A percentile compares a stretch with the other conserved stretches of the same genome.
Evolutionary conservation across 2,329 filamentous ascomycete genomes (phyloP).

Genomic region (Aureobasidium uvarum): DNA sequence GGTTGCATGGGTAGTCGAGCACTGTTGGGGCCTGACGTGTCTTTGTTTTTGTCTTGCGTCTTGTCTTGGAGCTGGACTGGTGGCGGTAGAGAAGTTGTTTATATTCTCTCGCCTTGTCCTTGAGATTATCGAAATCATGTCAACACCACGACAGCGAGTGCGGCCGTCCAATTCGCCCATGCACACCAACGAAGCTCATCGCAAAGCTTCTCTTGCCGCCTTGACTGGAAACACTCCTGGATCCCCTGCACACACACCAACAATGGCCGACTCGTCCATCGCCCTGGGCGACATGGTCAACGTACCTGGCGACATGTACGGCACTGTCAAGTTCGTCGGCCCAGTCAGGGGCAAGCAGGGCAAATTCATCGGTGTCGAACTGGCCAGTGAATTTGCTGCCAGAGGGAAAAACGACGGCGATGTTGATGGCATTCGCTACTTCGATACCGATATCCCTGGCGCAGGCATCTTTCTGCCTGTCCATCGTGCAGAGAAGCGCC

Average conservation of each 20-base stretch:
- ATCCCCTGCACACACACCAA: constrained; percentile 28
- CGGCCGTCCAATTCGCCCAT: constrained; percentile 38
- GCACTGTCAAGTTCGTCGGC: constrained; percentile 85
- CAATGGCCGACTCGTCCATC: constrained; percentile 55
- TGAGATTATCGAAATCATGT: neutral
- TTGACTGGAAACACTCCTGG: constrained; percentile 53
- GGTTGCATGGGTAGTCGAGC: constrained; percentile 3
- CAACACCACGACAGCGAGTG: constrained; percentile 18
- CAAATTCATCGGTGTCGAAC: constrained; percentile 86
- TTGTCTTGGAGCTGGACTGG: neutral
- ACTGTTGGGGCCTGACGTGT: constrained; percentile 21
- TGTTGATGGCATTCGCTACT: constrained; percentile 81
- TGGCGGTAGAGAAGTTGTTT: neutral
- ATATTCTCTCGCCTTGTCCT: neutral
- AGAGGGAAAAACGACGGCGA: constrained; percentile 95
- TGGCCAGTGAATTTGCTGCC: constrained; percentile 73
- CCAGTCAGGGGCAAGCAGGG: constrained; percentile 85
- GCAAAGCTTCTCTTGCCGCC: constrained; percentile 68
- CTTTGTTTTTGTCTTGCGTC: constrained; percentile 20
- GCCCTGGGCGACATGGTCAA: constrained; percentile 81
- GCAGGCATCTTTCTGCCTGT: constrained; percentile 92
- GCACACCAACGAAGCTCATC: constrained; percentile 52
- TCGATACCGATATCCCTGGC: constrained; percentile 71
- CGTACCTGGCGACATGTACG: constrained; percentile 89
- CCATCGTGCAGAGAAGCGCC: constrained; percentile 71